Evolutionary conservation across 2,329 filamentous ascomycete species (phyloP).

Genomic region (Colletotrichum musicola): DNA sequence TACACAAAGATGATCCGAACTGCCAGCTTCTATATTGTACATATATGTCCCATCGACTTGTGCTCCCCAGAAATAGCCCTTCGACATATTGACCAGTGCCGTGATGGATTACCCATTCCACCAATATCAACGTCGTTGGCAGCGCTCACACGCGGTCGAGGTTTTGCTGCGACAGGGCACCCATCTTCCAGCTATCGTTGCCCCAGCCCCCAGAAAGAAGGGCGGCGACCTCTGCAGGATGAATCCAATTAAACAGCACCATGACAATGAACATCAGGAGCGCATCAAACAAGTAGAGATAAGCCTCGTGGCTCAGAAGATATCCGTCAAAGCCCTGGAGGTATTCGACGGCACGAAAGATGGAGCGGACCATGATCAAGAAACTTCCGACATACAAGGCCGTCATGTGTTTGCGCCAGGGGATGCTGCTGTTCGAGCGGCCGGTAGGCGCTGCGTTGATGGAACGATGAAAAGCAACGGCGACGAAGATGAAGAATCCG

Average conservation of each 20-base stretch:
- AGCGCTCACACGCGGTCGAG: background rate
- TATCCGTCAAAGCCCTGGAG: conserved; percentile 49
- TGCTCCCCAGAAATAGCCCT: too few relatives aligned
- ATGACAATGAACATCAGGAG: conserved; percentile 49
- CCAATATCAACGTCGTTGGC: background rate
- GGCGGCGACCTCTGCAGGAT: conserved; percentile 17
- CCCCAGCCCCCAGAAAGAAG: conserved; percentile 2
- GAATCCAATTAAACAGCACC: conserved; percentile 37
- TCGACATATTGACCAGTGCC: too few relatives aligned
- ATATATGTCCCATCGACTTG: too few relatives aligned
- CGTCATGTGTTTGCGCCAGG: conserved; percentile 47
- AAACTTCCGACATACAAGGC: conserved; percentile 45
- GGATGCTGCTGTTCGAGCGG: conserved; percentile 43
- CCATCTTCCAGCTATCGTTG: conserved; percentile 20
- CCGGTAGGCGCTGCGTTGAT: conserved; percentile 43
- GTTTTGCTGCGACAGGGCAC: background rate
- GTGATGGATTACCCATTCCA: too few relatives aligned
- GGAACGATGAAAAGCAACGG: conserved; percentile 58
- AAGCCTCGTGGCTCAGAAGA: conserved; percentile 50
- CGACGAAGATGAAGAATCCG: conserved; percentile 63
- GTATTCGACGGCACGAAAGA: conserved; percentile 59
- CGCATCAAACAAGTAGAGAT: conserved; percentile 54
- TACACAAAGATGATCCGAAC: too few relatives aligned
- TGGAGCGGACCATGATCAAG: conserved; percentile 56
- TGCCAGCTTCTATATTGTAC: too few relatives aligned